Conservation (phyloP, 208 protist species). For the Giardia muris region DNA sequence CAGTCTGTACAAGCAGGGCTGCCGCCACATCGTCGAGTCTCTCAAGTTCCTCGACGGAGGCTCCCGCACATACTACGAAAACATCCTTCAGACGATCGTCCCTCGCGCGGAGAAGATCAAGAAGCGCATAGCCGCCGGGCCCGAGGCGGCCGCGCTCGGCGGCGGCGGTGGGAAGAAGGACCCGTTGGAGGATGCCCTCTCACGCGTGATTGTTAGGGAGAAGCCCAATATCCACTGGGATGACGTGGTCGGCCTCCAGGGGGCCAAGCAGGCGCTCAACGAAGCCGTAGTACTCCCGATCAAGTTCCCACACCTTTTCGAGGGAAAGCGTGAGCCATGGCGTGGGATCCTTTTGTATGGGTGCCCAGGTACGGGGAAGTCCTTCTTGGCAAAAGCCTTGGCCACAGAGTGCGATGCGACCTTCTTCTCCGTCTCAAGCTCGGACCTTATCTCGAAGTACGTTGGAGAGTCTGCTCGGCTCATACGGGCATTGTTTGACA, state of each 20-base stretch:
- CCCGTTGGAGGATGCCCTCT: slow-evolving; percentile 57
- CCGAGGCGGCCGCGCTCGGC: too few species aligned
- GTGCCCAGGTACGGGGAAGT: slow-evolving; percentile 66
- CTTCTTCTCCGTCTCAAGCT: slow-evolving; percentile 54
- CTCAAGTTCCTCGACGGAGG: too few species aligned
- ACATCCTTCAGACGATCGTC: too few species aligned
- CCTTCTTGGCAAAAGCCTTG: slow-evolving; percentile 58
- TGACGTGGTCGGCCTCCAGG: slow-evolving; percentile 75
- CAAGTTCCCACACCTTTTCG: slow-evolving; percentile 82
- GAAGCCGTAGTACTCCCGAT: slow-evolving; percentile 82
- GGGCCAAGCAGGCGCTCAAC: slow-evolving; percentile 75
- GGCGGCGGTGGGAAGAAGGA: slow-evolving; percentile 67
- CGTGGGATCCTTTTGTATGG: slow-evolving; percentile 72
- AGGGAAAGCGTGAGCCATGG: slow-evolving; percentile 63
- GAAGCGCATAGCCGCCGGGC: too few species aligned
- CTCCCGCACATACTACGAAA: too few species aligned
- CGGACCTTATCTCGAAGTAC: slow-evolving; percentile 61
- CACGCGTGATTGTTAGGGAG: slow-evolving; percentile 60
- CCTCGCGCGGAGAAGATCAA: too few species aligned
- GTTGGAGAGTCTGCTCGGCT: slow-evolving; percentile 86
- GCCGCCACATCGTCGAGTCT: too few species aligned
- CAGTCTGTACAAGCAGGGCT: too few species aligned
- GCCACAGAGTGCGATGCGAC: slow-evolving; percentile 64
- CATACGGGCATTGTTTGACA: slow-evolving; percentile 79
- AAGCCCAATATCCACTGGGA: slow-evolving; percentile 75